These are phyloP conservation scores for Anthracocystis panici-leucophaei DNA, from an alignment of 1,284 basidiomycete genomes.

Conservation along the genomic window DNA sequence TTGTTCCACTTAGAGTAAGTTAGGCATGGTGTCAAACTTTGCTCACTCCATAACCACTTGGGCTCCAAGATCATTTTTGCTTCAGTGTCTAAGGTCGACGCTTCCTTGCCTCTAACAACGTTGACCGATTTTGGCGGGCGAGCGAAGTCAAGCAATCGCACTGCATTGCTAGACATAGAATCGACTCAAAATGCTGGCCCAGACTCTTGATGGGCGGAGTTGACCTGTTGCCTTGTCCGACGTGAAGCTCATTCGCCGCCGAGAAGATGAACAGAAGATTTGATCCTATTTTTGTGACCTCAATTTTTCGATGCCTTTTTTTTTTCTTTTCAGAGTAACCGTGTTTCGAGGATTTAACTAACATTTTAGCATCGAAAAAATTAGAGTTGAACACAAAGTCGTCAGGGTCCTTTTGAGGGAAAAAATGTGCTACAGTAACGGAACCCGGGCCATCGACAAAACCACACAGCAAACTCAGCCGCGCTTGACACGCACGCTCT, in stretches of 20 bases:
- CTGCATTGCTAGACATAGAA: background rate
- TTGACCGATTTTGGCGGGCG: too few relatives aligned
- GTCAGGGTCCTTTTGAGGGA: background rate
- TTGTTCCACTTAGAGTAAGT: too few relatives aligned
- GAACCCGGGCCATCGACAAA: slow-evolving; percentile 2
- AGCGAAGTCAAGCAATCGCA: too few relatives aligned
- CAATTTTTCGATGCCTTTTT: slow-evolving; percentile 2
- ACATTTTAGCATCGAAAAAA: slow-evolving; percentile 2
- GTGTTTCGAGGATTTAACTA: background rate
- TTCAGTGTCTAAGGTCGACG: slow-evolving; percentile 1
- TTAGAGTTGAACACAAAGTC: background rate
- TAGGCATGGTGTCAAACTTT: too few relatives aligned
- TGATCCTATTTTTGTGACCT: slow-evolving; percentile 9
- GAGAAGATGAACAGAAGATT: background rate
- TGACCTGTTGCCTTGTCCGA: background rate
- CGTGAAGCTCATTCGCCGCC: background rate
- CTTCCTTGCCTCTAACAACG: background rate
- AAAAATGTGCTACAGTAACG: background rate
- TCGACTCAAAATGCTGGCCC: background rate
- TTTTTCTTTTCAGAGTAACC: too few relatives aligned
- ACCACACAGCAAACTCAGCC: background rate
- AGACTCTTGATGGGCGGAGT: slow-evolving; percentile 2
- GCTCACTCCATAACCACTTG: too few relatives aligned
- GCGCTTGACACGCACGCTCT: background rate
- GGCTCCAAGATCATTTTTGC: background rate